Percentiles rank a stretch among this genome's conserved stretches.
Conservation (phyloP, 768 basidiomycete species). For the Russula emetica region DNA sequence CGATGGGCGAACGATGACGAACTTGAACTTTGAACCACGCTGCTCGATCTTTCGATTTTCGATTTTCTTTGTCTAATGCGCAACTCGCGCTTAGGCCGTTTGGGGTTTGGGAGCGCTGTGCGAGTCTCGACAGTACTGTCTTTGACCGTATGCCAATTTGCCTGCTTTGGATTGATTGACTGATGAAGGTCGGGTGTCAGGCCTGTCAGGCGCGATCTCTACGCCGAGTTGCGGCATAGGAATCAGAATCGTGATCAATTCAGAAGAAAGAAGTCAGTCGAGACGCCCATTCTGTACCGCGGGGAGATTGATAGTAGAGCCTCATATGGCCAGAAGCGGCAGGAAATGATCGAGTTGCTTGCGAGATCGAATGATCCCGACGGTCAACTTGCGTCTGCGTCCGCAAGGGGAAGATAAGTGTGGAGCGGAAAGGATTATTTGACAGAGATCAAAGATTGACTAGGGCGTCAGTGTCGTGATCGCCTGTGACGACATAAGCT, state of each 20-base stretch:
- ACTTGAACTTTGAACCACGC: too few species aligned
- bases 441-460: constrained; percentile 3
- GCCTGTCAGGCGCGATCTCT: constrained; percentile 1
- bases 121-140: too few species aligned
- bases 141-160: neutral
- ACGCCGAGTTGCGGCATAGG: neutral
- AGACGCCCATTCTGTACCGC: neutral
- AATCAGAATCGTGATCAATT: constrained; percentile 7
- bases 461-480: neutral
- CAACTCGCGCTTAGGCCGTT: neutral
- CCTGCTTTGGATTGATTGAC: neutral
- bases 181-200: neutral
- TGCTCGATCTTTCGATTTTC: neutral
- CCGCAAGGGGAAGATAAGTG: neutral
- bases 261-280: neutral
- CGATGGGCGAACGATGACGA: too few species aligned
- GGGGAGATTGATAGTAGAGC: too few species aligned
- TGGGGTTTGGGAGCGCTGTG: too few species aligned
- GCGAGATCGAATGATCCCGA: too few species aligned
- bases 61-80: neutral
- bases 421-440: neutral
- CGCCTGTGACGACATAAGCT: constrained; percentile 14
- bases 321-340: too few species aligned
- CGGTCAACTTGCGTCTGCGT: too few species aligned
- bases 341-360: too few species aligned